These are phyloP conservation scores for Trichomonascaceae sp. DNA, from an alignment of 1,139 yeast species.

Conservation along the genomic window DNA sequence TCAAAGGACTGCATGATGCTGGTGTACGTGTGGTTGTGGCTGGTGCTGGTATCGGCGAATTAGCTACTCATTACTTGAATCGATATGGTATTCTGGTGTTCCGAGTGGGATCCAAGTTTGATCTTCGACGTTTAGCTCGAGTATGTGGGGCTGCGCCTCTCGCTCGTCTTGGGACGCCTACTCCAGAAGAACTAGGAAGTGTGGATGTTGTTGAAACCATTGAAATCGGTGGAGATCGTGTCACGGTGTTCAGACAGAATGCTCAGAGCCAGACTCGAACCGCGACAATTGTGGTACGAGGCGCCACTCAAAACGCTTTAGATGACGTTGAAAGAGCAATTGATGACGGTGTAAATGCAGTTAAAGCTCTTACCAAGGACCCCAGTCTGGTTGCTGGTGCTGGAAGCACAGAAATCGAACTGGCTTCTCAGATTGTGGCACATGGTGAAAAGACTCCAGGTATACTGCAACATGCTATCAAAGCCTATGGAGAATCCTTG, in stretches of 20 bases:
- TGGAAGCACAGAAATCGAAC: conserved; percentile 91
- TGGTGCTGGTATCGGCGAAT: conserved; percentile 87
- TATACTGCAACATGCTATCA: conserved; percentile 83
- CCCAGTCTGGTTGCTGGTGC: conserved; percentile 88
- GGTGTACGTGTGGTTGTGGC: conserved; percentile 88
- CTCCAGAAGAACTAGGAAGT: conserved; percentile 88
- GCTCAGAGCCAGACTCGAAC: conserved; percentile 47
- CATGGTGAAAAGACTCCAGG: conserved; percentile 96
- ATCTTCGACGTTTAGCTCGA: conserved; percentile 85
- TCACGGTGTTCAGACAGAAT: conserved; percentile 85
- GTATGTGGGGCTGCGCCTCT: conserved; percentile 98
- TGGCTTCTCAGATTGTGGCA: conserved; percentile 69
- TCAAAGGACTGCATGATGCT: conserved; percentile 74
- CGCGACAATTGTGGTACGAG: conserved; percentile 87
- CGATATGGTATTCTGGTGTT: conserved; percentile 78
- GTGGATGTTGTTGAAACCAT: conserved; percentile 84
- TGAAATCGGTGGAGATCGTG: conserved; percentile 97
- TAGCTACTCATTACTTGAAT: conserved; percentile 88
- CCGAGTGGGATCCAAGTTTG: conserved; percentile 90
- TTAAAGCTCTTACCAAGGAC: conserved; percentile 82
- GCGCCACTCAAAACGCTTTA: conserved; percentile 91
- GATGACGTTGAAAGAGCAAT: conserved; percentile 96
- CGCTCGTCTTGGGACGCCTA: conserved; percentile 92
- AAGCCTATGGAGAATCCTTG: conserved; percentile 89
- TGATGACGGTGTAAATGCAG: conserved; percentile 91